These are phyloP conservation scores for Trichoderma erinaceum DNA, from an alignment of 495 filamentous ascomycete species.

Conservation along the genomic window DNA sequence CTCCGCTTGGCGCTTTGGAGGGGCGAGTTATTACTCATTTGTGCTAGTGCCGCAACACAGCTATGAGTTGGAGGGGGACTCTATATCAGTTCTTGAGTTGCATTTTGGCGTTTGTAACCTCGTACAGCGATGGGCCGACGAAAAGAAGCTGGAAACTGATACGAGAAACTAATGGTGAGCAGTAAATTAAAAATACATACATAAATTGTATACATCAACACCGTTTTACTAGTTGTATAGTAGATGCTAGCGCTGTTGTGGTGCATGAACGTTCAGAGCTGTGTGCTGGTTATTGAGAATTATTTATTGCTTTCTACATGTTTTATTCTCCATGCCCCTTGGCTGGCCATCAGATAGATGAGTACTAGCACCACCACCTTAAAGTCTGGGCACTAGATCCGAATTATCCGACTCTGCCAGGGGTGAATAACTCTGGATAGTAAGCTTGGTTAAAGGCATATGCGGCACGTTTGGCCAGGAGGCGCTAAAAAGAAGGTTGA, in stretches of 20 bases:
- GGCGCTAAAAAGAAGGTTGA: neutral
- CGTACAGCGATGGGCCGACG: neutral
- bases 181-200: no score
- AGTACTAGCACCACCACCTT: neutral
- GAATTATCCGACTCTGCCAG: neutral
- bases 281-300: no score
- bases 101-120: neutral
- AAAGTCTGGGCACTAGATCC: neutral
- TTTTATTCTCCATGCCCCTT: no score
- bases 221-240: no score
- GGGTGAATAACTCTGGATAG: neutral
- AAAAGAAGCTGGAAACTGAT: neutral
- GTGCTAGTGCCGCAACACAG: neutral
- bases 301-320: no score
- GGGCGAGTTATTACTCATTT: neutral
- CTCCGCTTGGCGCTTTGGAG: neutral
- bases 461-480: neutral
- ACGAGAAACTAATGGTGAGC: no score
- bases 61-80: neutral
- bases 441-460: slow-evolving; percentile 2
- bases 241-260: no score
- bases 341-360: neutral
- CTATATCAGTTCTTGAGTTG: neutral
- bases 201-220: no score
- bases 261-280: no score